These are phyloP conservation scores for Hypomontagnella monticulosa DNA, from an alignment of 495 filamentous ascomycete genomes.

Conservation along the genomic window DNA sequence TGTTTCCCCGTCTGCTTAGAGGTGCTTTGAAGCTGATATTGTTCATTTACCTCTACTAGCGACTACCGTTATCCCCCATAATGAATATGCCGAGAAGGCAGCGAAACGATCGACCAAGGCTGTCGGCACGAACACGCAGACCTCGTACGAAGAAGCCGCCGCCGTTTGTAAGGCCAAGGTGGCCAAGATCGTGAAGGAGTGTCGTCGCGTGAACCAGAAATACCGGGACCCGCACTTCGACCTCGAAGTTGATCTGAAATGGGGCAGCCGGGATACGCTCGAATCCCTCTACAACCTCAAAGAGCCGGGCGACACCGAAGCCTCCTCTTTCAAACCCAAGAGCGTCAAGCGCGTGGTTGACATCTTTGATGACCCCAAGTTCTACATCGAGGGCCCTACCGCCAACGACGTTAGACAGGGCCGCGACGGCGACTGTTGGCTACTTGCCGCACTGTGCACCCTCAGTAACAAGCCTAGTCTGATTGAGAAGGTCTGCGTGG, in stretches of 20 bases:
- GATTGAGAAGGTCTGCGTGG: slow-evolving; percentile 86
- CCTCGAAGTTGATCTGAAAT: slow-evolving; percentile 81
- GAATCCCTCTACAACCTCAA: slow-evolving; percentile 64
- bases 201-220: slow-evolving; percentile 84
- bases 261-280: slow-evolving; percentile 65
- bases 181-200: slow-evolving; percentile 83
- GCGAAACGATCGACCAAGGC: slow-evolving; percentile 65
- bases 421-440: slow-evolving; percentile 89
- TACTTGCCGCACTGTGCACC: slow-evolving; percentile 86
- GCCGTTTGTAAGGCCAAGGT: slow-evolving; percentile 77
- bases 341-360: slow-evolving; percentile 78
- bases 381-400: slow-evolving; percentile 83
- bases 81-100: slow-evolving; percentile 73
- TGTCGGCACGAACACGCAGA: slow-evolving; percentile 53
- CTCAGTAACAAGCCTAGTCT: slow-evolving; percentile 81
- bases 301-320: slow-evolving; percentile 21
- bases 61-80: slow-evolving; percentile 76
- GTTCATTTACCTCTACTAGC: slow-evolving; percentile 55
- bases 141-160: slow-evolving; percentile 78
- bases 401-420: slow-evolving; percentile 86
- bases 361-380: slow-evolving; percentile 87
- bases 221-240: slow-evolving; percentile 92
- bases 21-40: not conserved
- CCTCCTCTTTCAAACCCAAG: slow-evolving; percentile 58
- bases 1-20: not conserved